These are phyloP conservation scores for Odontarrhena argentea DNA, from an alignment of 345 rosid genomes.

Conservation along the genomic window DNA sequence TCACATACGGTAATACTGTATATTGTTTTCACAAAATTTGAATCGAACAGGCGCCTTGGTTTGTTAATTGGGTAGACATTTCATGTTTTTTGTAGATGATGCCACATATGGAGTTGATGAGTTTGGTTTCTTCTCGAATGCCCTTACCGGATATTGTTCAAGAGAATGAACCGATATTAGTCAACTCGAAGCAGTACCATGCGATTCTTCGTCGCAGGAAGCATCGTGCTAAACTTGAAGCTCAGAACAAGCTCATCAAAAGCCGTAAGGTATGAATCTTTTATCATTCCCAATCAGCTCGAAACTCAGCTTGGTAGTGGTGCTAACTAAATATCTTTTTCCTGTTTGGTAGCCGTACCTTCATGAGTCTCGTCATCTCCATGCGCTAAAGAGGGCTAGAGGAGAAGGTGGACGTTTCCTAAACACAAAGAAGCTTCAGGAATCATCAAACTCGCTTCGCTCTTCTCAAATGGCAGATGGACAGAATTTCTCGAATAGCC, in stretches of 20 bases:
- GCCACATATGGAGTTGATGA: constrained; percentile 58
- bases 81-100: constrained; percentile 36
- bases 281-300: background rate
- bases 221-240: constrained; percentile 82
- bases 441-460: constrained; percentile 39
- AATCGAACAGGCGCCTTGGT: background rate
- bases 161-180: constrained; percentile 66
- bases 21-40: background rate
- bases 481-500: constrained; percentile 17
- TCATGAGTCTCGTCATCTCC: constrained; percentile 87
- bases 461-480: constrained; percentile 41
- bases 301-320: background rate
- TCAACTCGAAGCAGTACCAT: constrained; percentile 81
- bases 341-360: constrained; percentile 65
- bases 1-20: constrained; percentile 47
- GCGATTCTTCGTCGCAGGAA: constrained; percentile 85
- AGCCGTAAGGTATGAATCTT: constrained; percentile 58
- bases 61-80: background rate
- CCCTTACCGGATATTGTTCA: constrained; percentile 62
- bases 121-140: constrained; percentile 56
- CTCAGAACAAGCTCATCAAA: constrained; percentile 70
- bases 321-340: background rate
- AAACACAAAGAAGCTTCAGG: constrained; percentile 56
- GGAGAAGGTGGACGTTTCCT: constrained; percentile 90
- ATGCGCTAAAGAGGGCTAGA: constrained; percentile 78